These are phyloP conservation scores for Alternaria brassicicola DNA, from an alignment of 2,329 filamentous ascomycete species.

Conservation along the genomic window DNA sequence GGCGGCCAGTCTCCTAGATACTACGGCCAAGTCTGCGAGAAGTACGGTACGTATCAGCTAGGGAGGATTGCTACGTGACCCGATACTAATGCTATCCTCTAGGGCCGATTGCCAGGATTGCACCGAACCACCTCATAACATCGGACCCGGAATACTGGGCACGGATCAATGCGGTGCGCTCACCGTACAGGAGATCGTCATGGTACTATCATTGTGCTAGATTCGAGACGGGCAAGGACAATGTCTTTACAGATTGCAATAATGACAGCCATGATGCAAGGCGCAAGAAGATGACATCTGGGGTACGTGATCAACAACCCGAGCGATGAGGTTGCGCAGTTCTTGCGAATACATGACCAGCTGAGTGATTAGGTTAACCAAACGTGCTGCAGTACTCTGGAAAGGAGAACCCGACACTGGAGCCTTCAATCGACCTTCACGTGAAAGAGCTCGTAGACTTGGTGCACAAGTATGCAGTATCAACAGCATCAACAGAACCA, in stretches of 20 bases:
- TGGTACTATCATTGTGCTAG: constrained; percentile 53
- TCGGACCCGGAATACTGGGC: constrained; percentile 56
- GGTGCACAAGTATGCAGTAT: constrained; percentile 55
- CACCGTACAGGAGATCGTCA: constrained; percentile 49
- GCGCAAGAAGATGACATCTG: constrained; percentile 58
- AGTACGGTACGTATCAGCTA: constrained; percentile 34
- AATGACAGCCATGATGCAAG: constrained; percentile 54
- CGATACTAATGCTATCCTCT: neutral
- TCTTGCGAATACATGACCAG: neutral
- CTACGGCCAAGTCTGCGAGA: constrained; percentile 40
- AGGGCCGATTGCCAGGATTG: constrained; percentile 54
- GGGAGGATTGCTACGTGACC: neutral
- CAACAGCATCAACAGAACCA: constrained; percentile 19
- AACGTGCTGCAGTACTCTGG: constrained; percentile 56
- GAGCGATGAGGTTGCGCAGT: neutral
- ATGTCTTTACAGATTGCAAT: constrained; percentile 60
- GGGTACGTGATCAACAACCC: constrained; percentile 39
- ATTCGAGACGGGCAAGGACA: constrained; percentile 61
- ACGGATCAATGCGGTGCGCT: constrained; percentile 51
- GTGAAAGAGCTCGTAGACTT: constrained; percentile 56
- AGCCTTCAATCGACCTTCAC: constrained; percentile 57
- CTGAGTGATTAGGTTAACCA: neutral
- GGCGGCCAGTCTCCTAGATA: constrained; percentile 30
- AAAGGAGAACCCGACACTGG: constrained; percentile 60
- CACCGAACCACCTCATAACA: constrained; percentile 58